Conservation (phyloP, 2,329 filamentous ascomycete genomes). For the Fusarium duplospermum region DNA sequence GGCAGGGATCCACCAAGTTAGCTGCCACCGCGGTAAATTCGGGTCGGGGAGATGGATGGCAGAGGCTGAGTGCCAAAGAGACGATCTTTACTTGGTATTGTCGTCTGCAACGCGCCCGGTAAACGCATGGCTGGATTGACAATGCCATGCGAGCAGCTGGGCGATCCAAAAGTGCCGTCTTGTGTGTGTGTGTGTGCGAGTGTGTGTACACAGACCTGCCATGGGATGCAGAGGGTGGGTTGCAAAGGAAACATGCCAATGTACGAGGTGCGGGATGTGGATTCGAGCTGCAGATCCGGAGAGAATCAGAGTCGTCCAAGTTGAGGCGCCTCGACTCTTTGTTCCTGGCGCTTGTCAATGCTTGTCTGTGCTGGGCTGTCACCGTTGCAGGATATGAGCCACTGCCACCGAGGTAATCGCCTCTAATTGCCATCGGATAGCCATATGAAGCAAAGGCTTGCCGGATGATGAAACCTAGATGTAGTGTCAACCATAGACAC, state of each 20-base stretch:
- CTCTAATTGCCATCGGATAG: slow-evolving; percentile 15
- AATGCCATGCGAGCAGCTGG: slow-evolving; percentile 10
- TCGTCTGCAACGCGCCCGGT: not conserved
- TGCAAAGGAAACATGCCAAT: slow-evolving; percentile 3
- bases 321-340: slow-evolving; percentile 3
- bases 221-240: slow-evolving; percentile 4
- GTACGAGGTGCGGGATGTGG: slow-evolving; percentile 30
- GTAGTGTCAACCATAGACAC: slow-evolving; percentile 14
- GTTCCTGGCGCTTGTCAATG: slow-evolving; percentile 29
- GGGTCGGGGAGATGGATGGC: not conserved
- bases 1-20: slow-evolving; percentile 7
- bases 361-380: not conserved
- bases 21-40: slow-evolving; percentile 3
- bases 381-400: not conserved
- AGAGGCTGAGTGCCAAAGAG: not conserved
- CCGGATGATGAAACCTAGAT: slow-evolving; percentile 24
- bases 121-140: not conserved
- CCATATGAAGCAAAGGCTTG: not conserved
- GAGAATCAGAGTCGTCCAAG: slow-evolving; percentile 15
- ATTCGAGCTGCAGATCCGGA: slow-evolving; percentile 35
- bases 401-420: not conserved
- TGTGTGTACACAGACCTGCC: not conserved
- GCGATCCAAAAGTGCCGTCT: slow-evolving; percentile 1
- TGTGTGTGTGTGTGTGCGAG: not conserved
- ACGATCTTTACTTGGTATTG: not conserved